phyloP scores from a whole-genome alignment of 768 basidiomycete genomes.

The Mycena pura region DNA sequence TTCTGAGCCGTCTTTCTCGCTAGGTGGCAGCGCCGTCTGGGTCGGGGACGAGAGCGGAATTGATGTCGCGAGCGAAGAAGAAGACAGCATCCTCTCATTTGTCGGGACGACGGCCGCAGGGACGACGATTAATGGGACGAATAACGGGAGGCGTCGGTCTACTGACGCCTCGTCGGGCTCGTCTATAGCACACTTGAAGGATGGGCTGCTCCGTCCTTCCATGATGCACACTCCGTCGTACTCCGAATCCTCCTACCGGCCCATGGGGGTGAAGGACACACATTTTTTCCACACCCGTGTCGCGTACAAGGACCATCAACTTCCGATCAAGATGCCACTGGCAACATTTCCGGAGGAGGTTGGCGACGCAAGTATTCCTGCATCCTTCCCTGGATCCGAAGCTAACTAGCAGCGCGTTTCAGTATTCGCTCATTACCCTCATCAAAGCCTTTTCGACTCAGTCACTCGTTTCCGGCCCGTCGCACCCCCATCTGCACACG shows the following conservation, averaged over 20 bases:
- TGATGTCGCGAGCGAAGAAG: constrained; percentile 56
- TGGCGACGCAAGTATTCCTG: constrained; percentile 74
- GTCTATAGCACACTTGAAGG: constrained; percentile 56
- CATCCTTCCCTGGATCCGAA: not conserved
- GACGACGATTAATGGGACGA: too few species aligned
- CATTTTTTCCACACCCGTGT: constrained; percentile 92
- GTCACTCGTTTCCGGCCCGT: constrained; percentile 63
- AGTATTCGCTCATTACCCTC: constrained; percentile 43
- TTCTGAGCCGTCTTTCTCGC: constrained; percentile 75
- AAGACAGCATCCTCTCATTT: constrained; percentile 49
- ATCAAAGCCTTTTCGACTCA: constrained; percentile 42
- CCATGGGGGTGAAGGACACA: constrained; percentile 78
- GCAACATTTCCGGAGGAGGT: constrained; percentile 94
- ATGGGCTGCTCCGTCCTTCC: constrained; percentile 45
- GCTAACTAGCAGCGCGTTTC: constrained; percentile 82
- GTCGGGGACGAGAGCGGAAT: constrained; percentile 76
- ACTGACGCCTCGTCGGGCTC: constrained; percentile 79
- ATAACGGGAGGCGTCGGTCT: constrained; percentile 64
- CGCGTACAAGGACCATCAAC: constrained; percentile 78
- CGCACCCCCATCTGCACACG: constrained; percentile 93
- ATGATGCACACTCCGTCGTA: constrained; percentile 46
- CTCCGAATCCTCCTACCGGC: constrained; percentile 54
- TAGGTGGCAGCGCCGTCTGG: constrained; percentile 86
- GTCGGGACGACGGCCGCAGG: constrained; percentile 47
- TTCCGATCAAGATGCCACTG: constrained; percentile 92